Percentiles rank a stretch among this genome's conserved stretches.
Conservation (phyloP, 495 filamentous ascomycete genomes). For the Hypoxylon perforatum region DNA sequence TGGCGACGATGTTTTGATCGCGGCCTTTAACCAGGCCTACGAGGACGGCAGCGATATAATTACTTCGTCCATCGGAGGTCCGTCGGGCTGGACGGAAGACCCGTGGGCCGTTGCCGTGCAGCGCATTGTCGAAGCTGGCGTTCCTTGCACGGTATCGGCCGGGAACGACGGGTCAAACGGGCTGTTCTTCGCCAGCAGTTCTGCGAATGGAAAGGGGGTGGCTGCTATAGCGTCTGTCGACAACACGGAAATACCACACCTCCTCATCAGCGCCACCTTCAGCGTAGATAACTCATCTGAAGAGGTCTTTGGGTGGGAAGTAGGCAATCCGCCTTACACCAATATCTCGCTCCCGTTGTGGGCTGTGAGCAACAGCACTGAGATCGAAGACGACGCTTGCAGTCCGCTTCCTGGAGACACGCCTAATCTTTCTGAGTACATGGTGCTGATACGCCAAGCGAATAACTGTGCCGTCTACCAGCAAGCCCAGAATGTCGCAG, state of each 20-base stretch:
- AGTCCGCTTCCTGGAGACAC: conserved; percentile 54
- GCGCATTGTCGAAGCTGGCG: conserved; percentile 65
- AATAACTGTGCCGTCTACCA: conserved; percentile 59
- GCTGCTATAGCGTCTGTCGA: conserved; percentile 65
- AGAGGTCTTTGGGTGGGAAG: too few species aligned
- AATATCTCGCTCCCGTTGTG: too few species aligned
- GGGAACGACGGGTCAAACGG: conserved; percentile 66
- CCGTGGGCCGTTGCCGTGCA: conserved; percentile 64
- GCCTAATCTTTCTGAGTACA: conserved; percentile 61
- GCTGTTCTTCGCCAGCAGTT: conserved; percentile 65
- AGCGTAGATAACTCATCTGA: too few species aligned
- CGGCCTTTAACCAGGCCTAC: conserved; percentile 66
- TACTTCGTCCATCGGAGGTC: conserved; percentile 66
- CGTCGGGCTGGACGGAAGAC: conserved; percentile 66
- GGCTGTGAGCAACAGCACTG: too few species aligned
- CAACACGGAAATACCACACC: conserved; percentile 55
- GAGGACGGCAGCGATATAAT: conserved; percentile 69
- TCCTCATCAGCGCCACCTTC: too few species aligned
- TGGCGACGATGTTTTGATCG: conserved; percentile 64
- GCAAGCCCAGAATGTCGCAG: conserved; percentile 60
- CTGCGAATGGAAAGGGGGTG: conserved; percentile 61
- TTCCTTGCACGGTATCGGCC: conserved; percentile 64
- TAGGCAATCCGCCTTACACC: too few species aligned
- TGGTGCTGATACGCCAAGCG: conserved; percentile 65
- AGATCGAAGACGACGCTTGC: conserved; percentile 45